phyloP scores from a whole-genome alignment of 192 early-diverging fungal species.

The Gigaspora rosea region DNA sequence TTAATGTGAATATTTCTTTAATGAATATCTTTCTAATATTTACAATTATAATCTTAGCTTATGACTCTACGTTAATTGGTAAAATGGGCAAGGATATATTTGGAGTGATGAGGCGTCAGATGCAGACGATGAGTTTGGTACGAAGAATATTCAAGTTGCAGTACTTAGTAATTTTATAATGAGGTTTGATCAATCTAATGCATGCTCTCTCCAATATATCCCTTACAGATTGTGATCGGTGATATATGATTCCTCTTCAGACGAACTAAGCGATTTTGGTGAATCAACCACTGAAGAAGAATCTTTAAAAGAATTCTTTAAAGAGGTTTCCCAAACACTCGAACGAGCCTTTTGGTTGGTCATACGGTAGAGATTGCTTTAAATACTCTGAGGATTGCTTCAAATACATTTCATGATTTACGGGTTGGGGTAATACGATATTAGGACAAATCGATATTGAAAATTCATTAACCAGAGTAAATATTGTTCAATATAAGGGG shows the following conservation, averaged over 20 bases:
- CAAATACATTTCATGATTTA: constrained; percentile 74
- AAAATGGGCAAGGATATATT: constrained; percentile 60
- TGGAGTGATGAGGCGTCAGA: constrained; percentile 45
- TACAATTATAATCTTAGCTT: constrained; percentile 20
- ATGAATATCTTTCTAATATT: too few relatives aligned
- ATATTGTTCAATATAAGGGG: background rate
- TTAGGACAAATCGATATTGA: constrained; percentile 63
- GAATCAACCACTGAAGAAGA: too few relatives aligned
- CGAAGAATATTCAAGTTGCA: constrained; percentile 56
- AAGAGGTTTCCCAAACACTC: constrained; percentile 73
- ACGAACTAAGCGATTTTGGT: too few relatives aligned
- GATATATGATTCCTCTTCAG: too few relatives aligned
- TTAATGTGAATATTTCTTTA: too few relatives aligned
- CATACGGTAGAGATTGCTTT: constrained; percentile 77
- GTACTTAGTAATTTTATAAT: constrained; percentile 39
- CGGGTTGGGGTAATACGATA: constrained; percentile 67
- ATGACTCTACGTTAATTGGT: constrained; percentile 53
- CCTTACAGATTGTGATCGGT: too few relatives aligned
- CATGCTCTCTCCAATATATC: too few relatives aligned
- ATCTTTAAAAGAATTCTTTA: constrained; percentile 71
- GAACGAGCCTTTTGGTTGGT: constrained; percentile 79
- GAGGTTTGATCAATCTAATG: constrained; percentile 33
- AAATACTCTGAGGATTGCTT: constrained; percentile 84
- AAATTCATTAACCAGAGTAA: constrained; percentile 45
- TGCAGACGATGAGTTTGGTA: constrained; percentile 55